Percentiles rank a stretch among this genome's conserved stretches.
These are phyloP conservation scores for Eucalyptus erythrocorys DNA, from an alignment of 345 rosid species.

Conservation along the genomic window DNA sequence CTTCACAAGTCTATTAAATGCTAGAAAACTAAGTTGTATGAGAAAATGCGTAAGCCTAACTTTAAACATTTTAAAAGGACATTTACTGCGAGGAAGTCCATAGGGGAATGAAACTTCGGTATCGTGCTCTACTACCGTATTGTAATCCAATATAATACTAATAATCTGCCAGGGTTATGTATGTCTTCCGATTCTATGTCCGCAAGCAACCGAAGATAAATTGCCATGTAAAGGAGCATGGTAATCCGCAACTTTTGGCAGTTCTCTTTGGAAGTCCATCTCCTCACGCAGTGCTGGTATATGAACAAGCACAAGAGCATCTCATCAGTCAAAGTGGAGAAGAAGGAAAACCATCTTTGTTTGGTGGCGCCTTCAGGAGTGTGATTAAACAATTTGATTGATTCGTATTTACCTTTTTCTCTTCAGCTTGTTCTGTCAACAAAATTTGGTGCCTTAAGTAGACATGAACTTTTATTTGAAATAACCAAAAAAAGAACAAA, in stretches of 20 bases:
- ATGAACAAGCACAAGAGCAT: not conserved
- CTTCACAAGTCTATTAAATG: not conserved
- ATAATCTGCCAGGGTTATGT: not conserved
- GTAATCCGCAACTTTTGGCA: not conserved
- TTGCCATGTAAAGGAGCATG: not conserved
- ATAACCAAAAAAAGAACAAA: too few relatives aligned
- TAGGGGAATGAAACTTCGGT: not conserved
- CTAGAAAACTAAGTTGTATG: not conserved
- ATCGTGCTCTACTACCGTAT: not conserved
- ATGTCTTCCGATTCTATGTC: not conserved
- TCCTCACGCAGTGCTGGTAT: not conserved
- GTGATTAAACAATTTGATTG: not conserved
- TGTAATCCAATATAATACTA: not conserved
- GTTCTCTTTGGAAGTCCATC: not conserved
- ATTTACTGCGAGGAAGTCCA: not conserved
- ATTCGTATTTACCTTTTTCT: not conserved
- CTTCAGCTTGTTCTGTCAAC: not conserved
- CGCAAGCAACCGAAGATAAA: not conserved
- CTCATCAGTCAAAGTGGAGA: not conserved
- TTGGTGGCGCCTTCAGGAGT: not conserved
- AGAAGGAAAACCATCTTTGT: not conserved
- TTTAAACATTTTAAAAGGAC: not conserved
- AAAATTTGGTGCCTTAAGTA: not conserved
- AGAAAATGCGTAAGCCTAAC: not conserved
- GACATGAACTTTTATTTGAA: not conserved